Base-by-base conservation (phyloP, 495 filamentous ascomycete species). In the Chaetomium cochliodes region DNA sequence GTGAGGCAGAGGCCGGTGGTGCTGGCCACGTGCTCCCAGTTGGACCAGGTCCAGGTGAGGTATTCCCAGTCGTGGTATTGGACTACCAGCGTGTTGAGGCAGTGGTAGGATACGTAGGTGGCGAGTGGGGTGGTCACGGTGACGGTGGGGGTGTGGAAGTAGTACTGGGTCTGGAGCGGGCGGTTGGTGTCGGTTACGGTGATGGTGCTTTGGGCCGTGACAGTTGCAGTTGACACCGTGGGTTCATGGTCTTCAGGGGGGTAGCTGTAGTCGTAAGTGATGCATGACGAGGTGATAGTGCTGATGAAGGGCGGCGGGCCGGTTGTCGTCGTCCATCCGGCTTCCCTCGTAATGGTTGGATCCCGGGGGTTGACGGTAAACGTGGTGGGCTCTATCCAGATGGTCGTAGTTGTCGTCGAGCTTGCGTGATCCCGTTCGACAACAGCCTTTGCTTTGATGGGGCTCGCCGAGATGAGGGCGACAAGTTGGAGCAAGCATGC, bases 321-420 rank as follows among this genome's bases (percentile, higher is more conserved):
- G 5, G 42, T 52, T 3, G 64, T 66, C 58, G 16, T 50, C 13
- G 64, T 58, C 39, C 50, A 56, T 11, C 41, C 51, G 64, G 58
- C 50, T 0, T 51, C 33, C 9, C 28, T 56, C 23, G 64, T 66
- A 41, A 66, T 58, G 18, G 58, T 62, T 13, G 52, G 51, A 26
- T 62, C 58, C 4, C 5, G 22, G 8, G 60, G 60, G 60, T 63
- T 63, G 20, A 63, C 60, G 23, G 60, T 63, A 9, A 47, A 8
- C 5, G 60, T 63, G 15, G 49, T 28, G 8, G 59, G 46, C 15
- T 15, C 52, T 33, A 55, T 55, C 26, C 26, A 55, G 8, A 20
- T 11, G 18, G 52, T 55, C 2, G 52, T 55, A 0, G 52, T 55
- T 1, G 30, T 25, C 6, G 52, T 37, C 5, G 52, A n/a, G 18